Conservation (phyloP, 257 asterid genomes). For the Pogostemon cablin region DNA sequence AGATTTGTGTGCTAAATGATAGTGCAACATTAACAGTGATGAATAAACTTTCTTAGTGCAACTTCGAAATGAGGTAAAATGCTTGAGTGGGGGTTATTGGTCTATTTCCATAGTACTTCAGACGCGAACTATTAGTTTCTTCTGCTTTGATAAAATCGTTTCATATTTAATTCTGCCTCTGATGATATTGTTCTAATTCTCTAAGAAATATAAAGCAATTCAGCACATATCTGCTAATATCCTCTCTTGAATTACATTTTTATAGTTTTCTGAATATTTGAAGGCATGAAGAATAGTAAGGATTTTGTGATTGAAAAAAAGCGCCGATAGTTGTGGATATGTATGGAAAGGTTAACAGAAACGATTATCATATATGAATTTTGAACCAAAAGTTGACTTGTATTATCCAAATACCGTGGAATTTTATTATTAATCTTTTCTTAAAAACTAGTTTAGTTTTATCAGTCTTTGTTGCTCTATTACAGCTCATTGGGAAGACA, state of each 20-base stretch:
- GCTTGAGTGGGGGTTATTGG: constrained; percentile 10
- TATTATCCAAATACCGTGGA: not conserved
- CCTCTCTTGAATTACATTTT: not conserved
- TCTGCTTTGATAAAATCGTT: constrained; percentile 2
- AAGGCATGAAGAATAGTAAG: not conserved
- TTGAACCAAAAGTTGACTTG: constrained; percentile 7
- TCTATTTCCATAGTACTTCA: not conserved
- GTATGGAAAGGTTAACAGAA: constrained; percentile 10
- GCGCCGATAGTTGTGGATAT: not conserved
- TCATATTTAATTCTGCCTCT: not conserved
- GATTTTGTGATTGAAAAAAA: not conserved
- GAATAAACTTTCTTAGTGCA: not conserved
- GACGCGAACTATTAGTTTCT: not conserved
- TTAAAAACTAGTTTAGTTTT: not conserved
- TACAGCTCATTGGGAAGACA: constrained; percentile 93
- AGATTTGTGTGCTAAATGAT: not conserved
- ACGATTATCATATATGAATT: not conserved
- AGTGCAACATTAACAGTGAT: not conserved
- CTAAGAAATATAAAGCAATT: constrained; percentile 2
- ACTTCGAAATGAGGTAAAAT: not conserved
- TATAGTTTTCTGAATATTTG: not conserved
- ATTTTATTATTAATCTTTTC: constrained; percentile 2
- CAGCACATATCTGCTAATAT: constrained; percentile 16
- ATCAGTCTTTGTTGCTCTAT: constrained; percentile 27
- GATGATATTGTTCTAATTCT: not conserved